Base-by-base conservation (phyloP, 23 red algal species). In the Gracilariopsis chorda region DNA sequence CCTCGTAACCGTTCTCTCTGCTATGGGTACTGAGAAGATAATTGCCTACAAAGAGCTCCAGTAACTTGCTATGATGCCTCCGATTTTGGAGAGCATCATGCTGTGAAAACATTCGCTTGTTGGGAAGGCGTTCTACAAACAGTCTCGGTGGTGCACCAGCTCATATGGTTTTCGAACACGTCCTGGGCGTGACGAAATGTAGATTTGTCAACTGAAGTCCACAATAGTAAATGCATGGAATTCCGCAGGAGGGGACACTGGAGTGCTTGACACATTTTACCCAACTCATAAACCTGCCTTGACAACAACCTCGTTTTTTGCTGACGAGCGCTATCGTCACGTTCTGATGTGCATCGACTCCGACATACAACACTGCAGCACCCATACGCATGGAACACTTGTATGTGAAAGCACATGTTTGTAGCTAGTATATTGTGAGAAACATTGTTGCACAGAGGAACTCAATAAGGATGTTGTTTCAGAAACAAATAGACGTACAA, bases 11-110 rank as follows among this genome's bases (percentile, higher is more conserved):
- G 97, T 99, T 36, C 81, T 99, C 44, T 83, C 83, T 61, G 97
- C 97, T 51, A 82, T 99, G 48, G 87, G 75, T 27, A 88, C 21
- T 4, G 97, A 99, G 82, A 99, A 99, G 86, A 82, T 99, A 59
- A 94, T 99, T 44, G 84, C 83, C 23, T 55, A 60, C 16, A 99
- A 99, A 81, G 94, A 96, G 84, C 24, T 96, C 32, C 80, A 84
- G 82, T 87, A 47, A 73, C 40, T 73, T 44, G 37, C 19, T 47
- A 46, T 14, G 16, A 27, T 19, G 36, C 67, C 36, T 73, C 28
- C 23, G n/a, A n/a, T 46, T 73, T 73, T 36, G 47, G 67, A 73
- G 20, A 73, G 20, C 28, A 42, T 73, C 40, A 73, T 46, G 12
- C 40, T n/a, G 67, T 73, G 20, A 42, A 73, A 45, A 45, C n/a